Evolutionary conservation across 805 yeast species (phyloP).

Genomic region (Candida sonorensis): DNA sequence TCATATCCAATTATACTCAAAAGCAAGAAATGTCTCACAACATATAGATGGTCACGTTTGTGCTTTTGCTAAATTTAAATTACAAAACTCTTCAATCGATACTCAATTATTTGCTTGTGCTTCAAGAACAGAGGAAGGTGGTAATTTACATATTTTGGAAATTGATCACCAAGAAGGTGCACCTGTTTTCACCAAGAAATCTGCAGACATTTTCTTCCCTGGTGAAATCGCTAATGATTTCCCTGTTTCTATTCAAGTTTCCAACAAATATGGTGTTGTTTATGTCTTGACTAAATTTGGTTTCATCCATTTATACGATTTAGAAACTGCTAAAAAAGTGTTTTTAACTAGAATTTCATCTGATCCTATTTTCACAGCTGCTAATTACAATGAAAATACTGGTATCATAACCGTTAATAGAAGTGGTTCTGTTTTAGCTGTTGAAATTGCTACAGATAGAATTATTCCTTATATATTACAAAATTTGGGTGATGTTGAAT

Average conservation of each 20-base stretch:
- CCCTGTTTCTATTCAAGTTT: constrained; percentile 87
- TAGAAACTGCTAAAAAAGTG: constrained; percentile 86
- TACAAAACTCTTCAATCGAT: constrained; percentile 67
- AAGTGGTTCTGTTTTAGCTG: constrained; percentile 90
- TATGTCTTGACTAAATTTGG: constrained; percentile 94
- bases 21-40: constrained; percentile 86
- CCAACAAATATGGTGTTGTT: constrained; percentile 78
- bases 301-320: constrained; percentile 90
- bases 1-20: constrained; percentile 87
- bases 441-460: constrained; percentile 77
- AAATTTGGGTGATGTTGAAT: constrained; percentile 75
- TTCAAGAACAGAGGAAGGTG: constrained; percentile 77
- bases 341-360: constrained; percentile 96
- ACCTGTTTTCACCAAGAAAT: constrained; percentile 82
- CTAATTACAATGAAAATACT: constrained; percentile 58
- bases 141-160: constrained; percentile 86
- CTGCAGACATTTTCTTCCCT: constrained; percentile 92
- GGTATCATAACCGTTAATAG: constrained; percentile 94
- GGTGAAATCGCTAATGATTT: constrained; percentile 94
- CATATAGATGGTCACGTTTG: constrained; percentile 98
- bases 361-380: constrained; percentile 89
- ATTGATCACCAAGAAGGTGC: constrained; percentile 86
- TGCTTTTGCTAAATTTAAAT: constrained; percentile 67
- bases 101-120: constrained; percentile 92
- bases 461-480: constrained; percentile 85